These are phyloP conservation scores for Arthroderma sp. DNA, from an alignment of 2,329 filamentous ascomycete species.

Conservation along the genomic window DNA sequence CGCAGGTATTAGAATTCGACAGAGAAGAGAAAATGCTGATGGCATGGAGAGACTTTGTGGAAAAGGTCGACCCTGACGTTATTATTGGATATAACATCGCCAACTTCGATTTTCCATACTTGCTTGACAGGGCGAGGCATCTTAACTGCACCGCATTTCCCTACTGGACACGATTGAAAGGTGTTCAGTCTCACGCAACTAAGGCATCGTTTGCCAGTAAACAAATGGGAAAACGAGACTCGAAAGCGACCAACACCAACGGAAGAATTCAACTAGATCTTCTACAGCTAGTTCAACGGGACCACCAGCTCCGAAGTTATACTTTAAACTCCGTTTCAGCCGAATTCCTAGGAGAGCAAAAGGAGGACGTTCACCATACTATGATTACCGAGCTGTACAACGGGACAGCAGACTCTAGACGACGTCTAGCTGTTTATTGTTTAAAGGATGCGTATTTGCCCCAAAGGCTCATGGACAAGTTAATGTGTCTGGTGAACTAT, in stretches of 20 bases:
- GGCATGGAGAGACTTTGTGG: slow-evolving; percentile 79
- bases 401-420: slow-evolving; percentile 81
- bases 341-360: slow-evolving; percentile 91
- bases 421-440: slow-evolving; percentile 88
- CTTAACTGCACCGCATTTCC: slow-evolving; percentile 71
- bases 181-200: slow-evolving; percentile 57
- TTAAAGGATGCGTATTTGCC: slow-evolving; percentile 95
- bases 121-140: slow-evolving; percentile 75
- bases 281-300: slow-evolving; percentile 86
- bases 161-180: slow-evolving; percentile 72
- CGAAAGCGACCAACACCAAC: slow-evolving; percentile 87
- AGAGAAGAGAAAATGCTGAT: slow-evolving; percentile 82
- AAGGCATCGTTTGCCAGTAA: slow-evolving; percentile 90
- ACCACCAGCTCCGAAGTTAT: slow-evolving; percentile 91
- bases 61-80: slow-evolving; percentile 86
- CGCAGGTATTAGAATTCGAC: slow-evolving; percentile 73
- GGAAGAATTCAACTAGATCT: slow-evolving; percentile 86
- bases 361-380: slow-evolving; percentile 96
- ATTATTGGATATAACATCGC: slow-evolving; percentile 98
- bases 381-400: slow-evolving; percentile 99
- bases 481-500: slow-evolving; percentile 97
- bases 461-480: slow-evolving; percentile 87
- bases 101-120: slow-evolving; percentile 97
- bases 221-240: slow-evolving; percentile 94
- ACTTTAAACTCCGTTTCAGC: slow-evolving; percentile 93